Evolutionary conservation across 2,329 filamentous ascomycete species (phyloP), one percentile per base, ranked within the genome.

Genomic region (Didymella exigua): DNA sequence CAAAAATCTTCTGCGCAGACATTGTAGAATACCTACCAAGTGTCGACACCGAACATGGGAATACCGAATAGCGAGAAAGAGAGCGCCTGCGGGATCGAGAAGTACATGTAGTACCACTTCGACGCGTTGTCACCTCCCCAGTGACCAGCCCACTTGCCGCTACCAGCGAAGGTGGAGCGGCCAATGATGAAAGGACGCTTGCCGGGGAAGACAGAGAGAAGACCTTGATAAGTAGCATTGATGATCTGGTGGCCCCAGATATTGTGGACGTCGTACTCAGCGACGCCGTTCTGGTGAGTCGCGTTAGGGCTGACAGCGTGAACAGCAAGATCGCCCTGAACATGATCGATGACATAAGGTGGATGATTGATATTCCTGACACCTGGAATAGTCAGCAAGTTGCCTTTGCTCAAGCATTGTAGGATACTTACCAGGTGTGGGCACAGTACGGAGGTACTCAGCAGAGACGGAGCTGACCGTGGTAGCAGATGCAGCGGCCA

Each of bases 181-280:
- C 89, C 89, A 66, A 96, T 91, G 68, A 96, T 89, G 75, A 96
- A 90, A 0, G 91, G 91, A 0, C 91, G 86, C 71, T 89, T 89
- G 13, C 77, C 80, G 0, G 88, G 85, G 56, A 85, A 84, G 16
- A 90, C 79, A 2, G 79, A 72, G 3, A 87, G 77, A 27, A 95
- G 83, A 53, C 86, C 89, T 41, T 88, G 77, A 69, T 91, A 91
- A 0, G 91, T 95, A 9, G 89, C 89, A 56, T 89, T 89, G 52
- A 91, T 79, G 61, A 93, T 89, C 70, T 88, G 86, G 65, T 89
- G 82, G 0, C 74, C 73, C 43, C 59, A 93, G 1, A 95, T 76
- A 67, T 90, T 95, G 79, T 96, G 91, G 23, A 90, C 85, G 69
- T 96, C 90, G 68, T 96, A 96, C 69, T 96, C 89, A 34, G 84